These are phyloP conservation scores for Dacryopinax spathularia DNA, from an alignment of 768 basidiomycete species.

Conservation along the genomic window DNA sequence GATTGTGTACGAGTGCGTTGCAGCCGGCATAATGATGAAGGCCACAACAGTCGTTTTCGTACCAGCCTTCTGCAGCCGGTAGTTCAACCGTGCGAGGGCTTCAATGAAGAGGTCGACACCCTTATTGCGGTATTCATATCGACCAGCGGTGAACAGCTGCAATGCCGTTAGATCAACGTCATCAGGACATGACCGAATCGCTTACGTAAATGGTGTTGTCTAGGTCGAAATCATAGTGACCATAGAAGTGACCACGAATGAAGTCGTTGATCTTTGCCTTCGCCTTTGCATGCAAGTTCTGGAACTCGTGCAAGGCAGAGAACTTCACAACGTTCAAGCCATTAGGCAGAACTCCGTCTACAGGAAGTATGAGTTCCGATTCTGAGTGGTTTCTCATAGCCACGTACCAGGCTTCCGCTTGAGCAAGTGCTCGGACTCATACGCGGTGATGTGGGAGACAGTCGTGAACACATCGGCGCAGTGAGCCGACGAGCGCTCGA, in stretches of 20 bases:
- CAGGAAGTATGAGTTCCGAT: not conserved
- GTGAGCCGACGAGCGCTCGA: slow-evolving; percentile 87
- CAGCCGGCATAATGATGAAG: slow-evolving; percentile 97
- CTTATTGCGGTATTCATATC: slow-evolving; percentile 98
- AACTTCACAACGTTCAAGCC: slow-evolving; percentile 98
- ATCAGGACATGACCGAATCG: not conserved
- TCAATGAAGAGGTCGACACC: slow-evolving; percentile 99
- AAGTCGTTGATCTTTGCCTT: slow-evolving; percentile 99
- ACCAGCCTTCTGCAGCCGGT: slow-evolving; percentile 43
- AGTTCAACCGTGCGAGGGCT: slow-evolving; percentile 73
- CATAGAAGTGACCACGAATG: slow-evolving; percentile 94
- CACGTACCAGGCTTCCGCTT: slow-evolving; percentile 66
- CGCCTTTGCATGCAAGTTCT: slow-evolving; percentile 79
- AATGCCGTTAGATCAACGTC: slow-evolving; percentile 6
- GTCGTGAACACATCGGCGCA: slow-evolving; percentile 98
- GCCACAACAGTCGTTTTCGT: slow-evolving; percentile 82
- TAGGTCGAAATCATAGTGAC: slow-evolving; percentile 90
- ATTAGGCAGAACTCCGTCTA: slow-evolving; percentile 91
- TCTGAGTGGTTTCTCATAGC: not conserved
- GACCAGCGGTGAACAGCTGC: slow-evolving; percentile 96
- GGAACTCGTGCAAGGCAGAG: slow-evolving; percentile 98
- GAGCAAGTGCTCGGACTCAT: slow-evolving; percentile 87
- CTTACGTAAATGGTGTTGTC: slow-evolving; percentile 76
- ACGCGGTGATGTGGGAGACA: slow-evolving; percentile 94
- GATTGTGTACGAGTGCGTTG: slow-evolving; percentile 91